phyloP scores from a whole-genome alignment of 129 eudicot genomes.

The Flaveria trinervia region DNA sequence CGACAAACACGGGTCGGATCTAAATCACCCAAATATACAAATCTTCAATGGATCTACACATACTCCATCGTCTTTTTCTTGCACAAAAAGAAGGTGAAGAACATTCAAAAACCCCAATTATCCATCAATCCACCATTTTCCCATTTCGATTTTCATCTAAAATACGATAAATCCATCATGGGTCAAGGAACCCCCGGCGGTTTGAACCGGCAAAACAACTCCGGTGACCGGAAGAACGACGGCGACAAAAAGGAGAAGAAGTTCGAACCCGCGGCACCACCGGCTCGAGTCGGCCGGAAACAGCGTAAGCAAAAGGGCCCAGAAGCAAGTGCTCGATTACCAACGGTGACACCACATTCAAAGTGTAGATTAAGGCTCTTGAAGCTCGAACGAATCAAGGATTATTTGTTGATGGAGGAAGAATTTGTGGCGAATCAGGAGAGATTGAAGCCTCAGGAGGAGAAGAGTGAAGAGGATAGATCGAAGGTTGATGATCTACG shows the following conservation, averaged over 20 bases:
- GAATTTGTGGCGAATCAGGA: conserved; percentile 95
- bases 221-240: conserved; percentile 68
- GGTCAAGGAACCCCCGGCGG: conserved; percentile 95
- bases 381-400: conserved; percentile 80
- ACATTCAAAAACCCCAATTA: conserved; percentile 15
- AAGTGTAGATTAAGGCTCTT: conserved; percentile 77
- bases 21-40: background rate
- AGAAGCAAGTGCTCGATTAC: conserved; percentile 77
- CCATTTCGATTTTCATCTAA: conserved; percentile 16
- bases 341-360: conserved; percentile 76
- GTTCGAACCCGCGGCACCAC: too few relatives aligned
- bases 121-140: background rate
- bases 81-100: conserved; percentile 35
- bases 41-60: background rate
- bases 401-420: conserved; percentile 85
- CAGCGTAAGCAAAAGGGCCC: conserved; percentile 88
- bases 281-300: conserved; percentile 84
- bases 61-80: conserved; percentile 21
- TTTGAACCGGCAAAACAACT: conserved; percentile 55
- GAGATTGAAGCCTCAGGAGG: conserved; percentile 90
- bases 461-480: conserved; percentile 91
- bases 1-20: background rate
- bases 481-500: conserved; percentile 86
- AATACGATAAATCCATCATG: conserved; percentile 35
- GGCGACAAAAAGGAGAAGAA: conserved; percentile 91